A percentile compares a stretch with the other conserved stretches of the same genome.
phyloP scores from a whole-genome alignment of 2,329 filamentous ascomycete genomes.

The Cladosporium colombiae region DNA sequence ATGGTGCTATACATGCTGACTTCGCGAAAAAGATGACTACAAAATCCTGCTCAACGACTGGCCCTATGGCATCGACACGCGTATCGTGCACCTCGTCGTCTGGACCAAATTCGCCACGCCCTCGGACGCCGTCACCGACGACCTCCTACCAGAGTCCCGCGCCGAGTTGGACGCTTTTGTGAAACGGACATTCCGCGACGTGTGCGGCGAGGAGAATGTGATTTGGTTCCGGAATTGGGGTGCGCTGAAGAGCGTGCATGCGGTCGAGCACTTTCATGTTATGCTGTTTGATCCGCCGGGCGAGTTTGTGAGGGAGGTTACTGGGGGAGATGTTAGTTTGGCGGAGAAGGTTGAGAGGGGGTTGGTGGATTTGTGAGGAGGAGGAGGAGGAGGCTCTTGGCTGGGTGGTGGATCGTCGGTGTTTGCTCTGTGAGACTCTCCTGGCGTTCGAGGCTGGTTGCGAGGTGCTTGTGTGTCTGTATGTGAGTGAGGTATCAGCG shows the following conservation, averaged over 20 bases:
- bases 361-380: too few species aligned
- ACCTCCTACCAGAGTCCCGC: slow-evolving; percentile 62
- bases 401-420: too few species aligned
- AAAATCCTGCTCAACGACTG: slow-evolving; percentile 88
- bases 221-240: slow-evolving; percentile 95
- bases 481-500: neutral
- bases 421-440: neutral
- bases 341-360: slow-evolving; percentile 29
- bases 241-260: slow-evolving; percentile 78
- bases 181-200: slow-evolving; percentile 59
- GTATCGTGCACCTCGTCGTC: slow-evolving; percentile 81
- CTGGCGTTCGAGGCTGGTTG: neutral
- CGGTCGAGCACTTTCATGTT: slow-evolving; percentile 92
- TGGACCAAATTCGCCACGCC: slow-evolving; percentile 88
- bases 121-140: slow-evolving; percentile 65
- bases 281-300: slow-evolving; percentile 67
- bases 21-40: slow-evolving; percentile 54
- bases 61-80: slow-evolving; percentile 81
- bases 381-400: too few species aligned
- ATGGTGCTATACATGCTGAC: neutral
- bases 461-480: neutral
- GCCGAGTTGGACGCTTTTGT: slow-evolving; percentile 72
- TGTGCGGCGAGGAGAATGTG: slow-evolving; percentile 49
- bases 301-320: slow-evolving; percentile 69
- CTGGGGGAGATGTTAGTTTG: slow-evolving; percentile 71